Percentiles rank a stretch among this genome's conserved stretches.
Conservation (phyloP, 805 yeast species). For the Starmerella kuoi region DNA sequence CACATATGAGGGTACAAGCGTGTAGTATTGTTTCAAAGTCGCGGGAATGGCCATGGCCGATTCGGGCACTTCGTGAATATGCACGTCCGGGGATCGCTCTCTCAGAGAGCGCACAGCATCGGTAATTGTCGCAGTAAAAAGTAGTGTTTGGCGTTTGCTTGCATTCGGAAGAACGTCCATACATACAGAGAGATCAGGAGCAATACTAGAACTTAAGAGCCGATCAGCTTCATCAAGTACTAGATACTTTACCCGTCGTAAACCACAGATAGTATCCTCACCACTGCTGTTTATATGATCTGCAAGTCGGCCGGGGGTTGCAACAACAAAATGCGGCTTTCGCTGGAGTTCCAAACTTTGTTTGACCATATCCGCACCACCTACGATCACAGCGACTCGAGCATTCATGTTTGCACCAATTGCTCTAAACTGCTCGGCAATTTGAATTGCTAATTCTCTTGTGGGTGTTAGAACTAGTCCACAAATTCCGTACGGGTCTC, state of each 20-base stretch:
- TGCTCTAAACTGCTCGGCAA: conserved; percentile 92
- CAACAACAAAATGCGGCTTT: conserved; percentile 87
- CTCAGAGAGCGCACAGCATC: conserved; percentile 77
- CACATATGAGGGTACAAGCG: conserved; percentile 75
- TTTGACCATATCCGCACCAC: conserved; percentile 87
- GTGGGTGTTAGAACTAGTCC: conserved; percentile 81
- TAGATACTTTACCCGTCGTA: conserved; percentile 63
- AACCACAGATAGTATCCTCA: conserved; percentile 70
- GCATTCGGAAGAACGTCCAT: conserved; percentile 60
- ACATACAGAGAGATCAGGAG: conserved; percentile 63
- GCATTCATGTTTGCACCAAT: conserved; percentile 82
- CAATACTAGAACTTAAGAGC: conserved; percentile 69
- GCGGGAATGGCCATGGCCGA: conserved; percentile 73
- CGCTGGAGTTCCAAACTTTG: conserved; percentile 73
- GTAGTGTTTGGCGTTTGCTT: conserved; percentile 65
- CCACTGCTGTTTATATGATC: conserved; percentile 83
- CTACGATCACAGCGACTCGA: conserved; percentile 72
- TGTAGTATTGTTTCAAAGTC: conserved; percentile 50
- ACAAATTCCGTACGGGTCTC: conserved; percentile 85
- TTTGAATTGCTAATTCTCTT: conserved; percentile 88
- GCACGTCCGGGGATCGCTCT: conserved; percentile 44
- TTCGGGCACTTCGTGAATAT: conserved; percentile 62
- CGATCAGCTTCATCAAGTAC: conserved; percentile 97
- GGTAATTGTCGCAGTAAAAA: conserved; percentile 93
- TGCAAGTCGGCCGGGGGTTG: conserved; percentile 94